Percentiles rank a stretch among this genome's conserved stretches.
Conservation (phyloP, 2,329 filamentous ascomycete genomes). For the Fusarium anthophilum region DNA sequence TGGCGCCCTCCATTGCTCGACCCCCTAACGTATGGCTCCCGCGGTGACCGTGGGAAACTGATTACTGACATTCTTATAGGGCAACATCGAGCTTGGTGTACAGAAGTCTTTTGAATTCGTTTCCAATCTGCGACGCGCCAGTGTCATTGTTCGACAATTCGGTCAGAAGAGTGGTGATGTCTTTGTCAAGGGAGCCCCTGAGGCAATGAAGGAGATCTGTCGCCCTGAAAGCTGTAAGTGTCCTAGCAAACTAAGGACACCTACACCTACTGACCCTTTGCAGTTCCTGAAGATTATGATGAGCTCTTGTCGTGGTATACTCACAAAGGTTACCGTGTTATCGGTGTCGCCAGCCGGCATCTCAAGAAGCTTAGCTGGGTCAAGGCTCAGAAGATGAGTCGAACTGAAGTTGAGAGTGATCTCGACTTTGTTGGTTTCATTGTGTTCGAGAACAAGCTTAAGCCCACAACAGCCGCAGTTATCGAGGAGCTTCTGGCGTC, state of each 20-base stretch:
- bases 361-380: conserved; percentile 91
- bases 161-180: conserved; percentile 85
- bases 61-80: conserved; percentile 42
- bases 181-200: conserved; percentile 95
- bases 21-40: conserved; percentile 70
- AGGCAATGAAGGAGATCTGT: conserved; percentile 96
- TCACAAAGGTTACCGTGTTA: conserved; percentile 94
- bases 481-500: conserved; percentile 84
- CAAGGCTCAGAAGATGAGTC: conserved; percentile 92
- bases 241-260: too few species aligned
- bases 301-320: conserved; percentile 91
- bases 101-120: conserved; percentile 94
- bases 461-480: conserved; percentile 83
- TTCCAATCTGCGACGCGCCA: conserved; percentile 89
- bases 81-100: conserved; percentile 84
- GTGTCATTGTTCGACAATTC: conserved; percentile 90
- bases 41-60: conserved; percentile 36
- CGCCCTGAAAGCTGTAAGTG: conserved; percentile 77
- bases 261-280: too few species aligned
- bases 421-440: conserved; percentile 96
- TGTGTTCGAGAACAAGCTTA: conserved; percentile 98
- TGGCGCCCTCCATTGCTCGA: conserved; percentile 88
- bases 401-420: conserved; percentile 82
- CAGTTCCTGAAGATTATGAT: conserved; percentile 77
- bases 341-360: conserved; percentile 91